Percentiles rank a stretch among this genome's conserved stretches.
Evolutionary conservation across 108 stramenopile genomes (phyloP).

Genomic region (Epipyxis sp.): DNA sequence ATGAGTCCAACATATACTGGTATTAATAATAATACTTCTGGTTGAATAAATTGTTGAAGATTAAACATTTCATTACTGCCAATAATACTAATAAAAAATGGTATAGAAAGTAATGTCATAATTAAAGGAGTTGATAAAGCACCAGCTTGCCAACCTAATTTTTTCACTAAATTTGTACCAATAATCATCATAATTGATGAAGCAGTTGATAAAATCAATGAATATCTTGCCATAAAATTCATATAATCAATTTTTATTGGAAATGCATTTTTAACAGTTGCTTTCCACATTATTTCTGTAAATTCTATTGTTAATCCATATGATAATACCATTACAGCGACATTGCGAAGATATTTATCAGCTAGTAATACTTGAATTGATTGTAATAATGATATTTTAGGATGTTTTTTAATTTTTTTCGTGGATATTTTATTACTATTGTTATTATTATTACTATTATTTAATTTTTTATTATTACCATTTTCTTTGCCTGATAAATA

Average conservation of each 20-base stretch:
- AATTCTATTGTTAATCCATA: conserved; percentile 92
- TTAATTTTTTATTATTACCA: neutral
- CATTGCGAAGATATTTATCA: conserved; percentile 81
- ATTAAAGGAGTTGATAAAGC: conserved; percentile 82
- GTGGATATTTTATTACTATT: neutral
- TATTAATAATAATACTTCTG: conserved; percentile 56
- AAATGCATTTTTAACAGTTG: conserved; percentile 80
- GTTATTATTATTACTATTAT: neutral
- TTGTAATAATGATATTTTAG: conserved; percentile 71
- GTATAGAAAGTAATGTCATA: conserved; percentile 77
- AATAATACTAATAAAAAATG: conserved; percentile 80
- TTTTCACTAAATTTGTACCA: conserved; percentile 79
- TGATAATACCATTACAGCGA: conserved; percentile 80
- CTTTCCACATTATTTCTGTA: conserved; percentile 95
- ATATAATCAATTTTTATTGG: conserved; percentile 83
- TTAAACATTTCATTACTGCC: conserved; percentile 54
- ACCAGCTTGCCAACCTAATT: conserved; percentile 85
- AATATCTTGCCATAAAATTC: conserved; percentile 88
- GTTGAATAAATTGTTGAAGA: conserved; percentile 44
- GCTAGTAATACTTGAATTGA: conserved; percentile 75
- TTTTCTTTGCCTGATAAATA: neutral
- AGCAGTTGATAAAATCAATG: conserved; percentile 71
- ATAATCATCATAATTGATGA: conserved; percentile 87
- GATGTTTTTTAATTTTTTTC: conserved; percentile 55
- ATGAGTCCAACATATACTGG: conserved; percentile 81